phyloP scores from a whole-genome alignment of 768 basidiomycete species.

The Tricholoma terreum region DNA sequence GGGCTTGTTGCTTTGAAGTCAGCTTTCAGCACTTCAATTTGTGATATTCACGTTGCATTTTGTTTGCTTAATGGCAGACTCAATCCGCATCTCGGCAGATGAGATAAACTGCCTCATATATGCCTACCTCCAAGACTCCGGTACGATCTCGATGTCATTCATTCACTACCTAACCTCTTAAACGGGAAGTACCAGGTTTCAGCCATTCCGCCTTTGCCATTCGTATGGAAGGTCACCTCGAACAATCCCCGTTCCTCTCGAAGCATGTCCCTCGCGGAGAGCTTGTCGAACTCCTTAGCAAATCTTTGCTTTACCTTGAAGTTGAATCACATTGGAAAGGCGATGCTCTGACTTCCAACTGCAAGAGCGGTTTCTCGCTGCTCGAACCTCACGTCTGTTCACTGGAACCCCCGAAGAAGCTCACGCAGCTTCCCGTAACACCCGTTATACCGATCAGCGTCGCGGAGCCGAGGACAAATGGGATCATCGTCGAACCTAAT shows the following conservation, averaged over 20 bases:
- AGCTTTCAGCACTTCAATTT: background rate
- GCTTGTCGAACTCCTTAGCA: slow-evolving; percentile 75
- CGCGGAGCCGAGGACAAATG: slow-evolving; percentile 15
- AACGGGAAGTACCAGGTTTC: slow-evolving; percentile 50
- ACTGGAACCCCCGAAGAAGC: slow-evolving; percentile 29
- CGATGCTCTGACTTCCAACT: slow-evolving; percentile 57
- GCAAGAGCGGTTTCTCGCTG: slow-evolving; percentile 71
- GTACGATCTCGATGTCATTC: slow-evolving; percentile 33
- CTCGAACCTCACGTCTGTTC: slow-evolving; percentile 74
- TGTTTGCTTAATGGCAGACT: slow-evolving; percentile 15
- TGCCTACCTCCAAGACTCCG: slow-evolving; percentile 81
- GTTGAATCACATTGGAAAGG: slow-evolving; percentile 81
- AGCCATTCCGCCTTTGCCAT: slow-evolving; percentile 81
- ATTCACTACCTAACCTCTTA: background rate
- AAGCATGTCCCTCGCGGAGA: slow-evolving; percentile 81
- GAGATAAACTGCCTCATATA: slow-evolving; percentile 85
- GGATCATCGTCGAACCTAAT: slow-evolving; percentile 19
- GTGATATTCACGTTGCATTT: background rate
- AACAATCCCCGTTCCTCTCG: slow-evolving; percentile 62
- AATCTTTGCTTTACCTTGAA: slow-evolving; percentile 77
- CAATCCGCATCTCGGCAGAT: slow-evolving; percentile 70
- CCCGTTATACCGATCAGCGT: slow-evolving; percentile 3
- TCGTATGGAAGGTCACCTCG: slow-evolving; percentile 68
- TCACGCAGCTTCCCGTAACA: slow-evolving; percentile 3
- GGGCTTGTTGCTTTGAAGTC: background rate